Evolutionary conservation across 805 yeast genomes (phyloP), one percentile per base, ranked within the genome.

Genomic region (Candida parachauliodes): DNA sequence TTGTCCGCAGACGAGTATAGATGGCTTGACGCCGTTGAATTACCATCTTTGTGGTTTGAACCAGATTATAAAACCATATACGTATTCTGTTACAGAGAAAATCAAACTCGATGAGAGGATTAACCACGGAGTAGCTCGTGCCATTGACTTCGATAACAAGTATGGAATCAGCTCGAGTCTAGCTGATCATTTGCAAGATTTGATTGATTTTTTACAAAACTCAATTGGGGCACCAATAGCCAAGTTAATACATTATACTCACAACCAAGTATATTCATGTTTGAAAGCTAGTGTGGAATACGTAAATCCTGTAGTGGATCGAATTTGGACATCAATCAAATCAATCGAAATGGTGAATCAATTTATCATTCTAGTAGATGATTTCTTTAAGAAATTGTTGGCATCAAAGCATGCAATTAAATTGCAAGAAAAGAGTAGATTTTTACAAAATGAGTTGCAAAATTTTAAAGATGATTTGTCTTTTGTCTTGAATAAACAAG

Each of bases 381-480:
- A 40, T 14, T 24, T 34, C 17, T 27, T 41, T 26, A 23, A 41
- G 11, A 32, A 32, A 24, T 16, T 44, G 11, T 16, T 27, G 9
- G 15, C 22, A 20, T 36, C 42, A 8, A 41, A 42, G 23, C 29
- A 32, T 20, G 42, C 41, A 9, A 30, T 27, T 5, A 46, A 51
- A 24, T 50, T 59, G 28, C 50, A 52, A 7, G 48, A 52, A 30
- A 51, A 48, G 36, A 48, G 46, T 7, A 32, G 48, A 17, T 60
- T 60, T 37, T 38, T 60, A 26, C 47, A 47, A 22, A 43, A 41
- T 10, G 67, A 60, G 30, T 52, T 58, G 31, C 46, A 47, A 19
- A 58, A 52, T 35, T 48, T 34, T 10, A 43, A 45, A 27, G 11
- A 8, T n/a, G 44, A 48, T 36, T 36, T 52, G 17, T 48, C 46